These are phyloP conservation scores for Psilocybe tampanensis DNA, from an alignment of 768 basidiomycete genomes.

Conservation along the genomic window DNA sequence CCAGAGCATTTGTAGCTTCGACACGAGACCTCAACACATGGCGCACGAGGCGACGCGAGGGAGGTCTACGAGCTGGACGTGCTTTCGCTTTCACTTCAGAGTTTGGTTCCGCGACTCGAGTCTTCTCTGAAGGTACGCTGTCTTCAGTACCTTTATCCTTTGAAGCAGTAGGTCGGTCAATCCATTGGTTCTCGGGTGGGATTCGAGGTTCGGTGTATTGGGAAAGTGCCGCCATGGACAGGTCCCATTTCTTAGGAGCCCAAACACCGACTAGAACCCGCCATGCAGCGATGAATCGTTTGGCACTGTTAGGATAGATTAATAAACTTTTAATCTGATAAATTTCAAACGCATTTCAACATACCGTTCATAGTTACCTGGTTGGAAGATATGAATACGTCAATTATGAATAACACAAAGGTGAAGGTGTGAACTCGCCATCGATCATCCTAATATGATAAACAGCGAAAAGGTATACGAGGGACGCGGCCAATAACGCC, in stretches of 20 bases:
- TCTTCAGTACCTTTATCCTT: slow-evolving; percentile 19
- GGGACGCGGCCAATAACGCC: slow-evolving; percentile 65
- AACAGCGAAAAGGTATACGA: slow-evolving; percentile 76
- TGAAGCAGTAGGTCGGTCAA: slow-evolving; percentile 43
- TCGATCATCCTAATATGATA: slow-evolving; percentile 90
- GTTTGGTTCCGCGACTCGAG: slow-evolving; percentile 27
- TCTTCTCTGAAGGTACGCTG: slow-evolving; percentile 16
- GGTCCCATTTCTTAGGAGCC: slow-evolving; percentile 83
- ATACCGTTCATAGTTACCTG: slow-evolving; percentile 81
- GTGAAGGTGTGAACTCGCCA: slow-evolving; percentile 57
- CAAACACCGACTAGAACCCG: slow-evolving; percentile 95
- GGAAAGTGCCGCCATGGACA: slow-evolving; percentile 71
- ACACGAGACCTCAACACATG: slow-evolving; percentile 88
- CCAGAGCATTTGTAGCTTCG: slow-evolving; percentile 78
- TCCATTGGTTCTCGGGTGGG: slow-evolving; percentile 74
- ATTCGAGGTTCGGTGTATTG: slow-evolving; percentile 69
- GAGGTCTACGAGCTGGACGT: slow-evolving; percentile 50
- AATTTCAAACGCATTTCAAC: slow-evolving; percentile 22
- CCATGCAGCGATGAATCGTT: slow-evolving; percentile 92
- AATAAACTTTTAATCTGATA: neutral
- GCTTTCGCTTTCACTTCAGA: slow-evolving; percentile 45
- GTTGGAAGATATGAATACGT: slow-evolving; percentile 17
- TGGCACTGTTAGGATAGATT: slow-evolving; percentile 53
- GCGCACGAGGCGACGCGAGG: slow-evolving; percentile 82
- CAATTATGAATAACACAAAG: slow-evolving; percentile 2